These are phyloP conservation scores for Colletotrichum lupini DNA, from an alignment of 2,329 filamentous ascomycete species.

Conservation along the genomic window DNA sequence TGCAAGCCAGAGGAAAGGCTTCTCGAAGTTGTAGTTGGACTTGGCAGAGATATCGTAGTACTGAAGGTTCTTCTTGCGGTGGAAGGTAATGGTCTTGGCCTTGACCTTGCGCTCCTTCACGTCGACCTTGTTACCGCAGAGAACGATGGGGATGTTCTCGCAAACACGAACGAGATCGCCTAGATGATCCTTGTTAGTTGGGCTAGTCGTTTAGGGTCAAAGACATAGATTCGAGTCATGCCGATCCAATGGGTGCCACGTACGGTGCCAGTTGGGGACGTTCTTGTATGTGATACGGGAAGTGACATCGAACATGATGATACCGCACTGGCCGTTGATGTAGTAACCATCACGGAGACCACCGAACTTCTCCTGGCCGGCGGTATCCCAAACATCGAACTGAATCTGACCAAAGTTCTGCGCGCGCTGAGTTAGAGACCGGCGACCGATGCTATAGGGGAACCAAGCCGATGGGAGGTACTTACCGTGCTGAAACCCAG, in stretches of 20 bases:
- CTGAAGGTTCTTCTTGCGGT: conserved; percentile 99
- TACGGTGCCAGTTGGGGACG: conserved; percentile 99
- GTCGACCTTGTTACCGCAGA: conserved; percentile 99
- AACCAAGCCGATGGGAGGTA: conserved; percentile 42
- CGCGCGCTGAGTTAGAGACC: conserved; percentile 54
- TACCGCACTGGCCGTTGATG: conserved; percentile 99
- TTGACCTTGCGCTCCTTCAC: conserved; percentile 99
- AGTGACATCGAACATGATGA: conserved; percentile 99
- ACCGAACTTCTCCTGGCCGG: conserved; percentile 99
- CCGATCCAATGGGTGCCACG: conserved; percentile 52
- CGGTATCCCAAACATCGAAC: conserved; percentile 99
- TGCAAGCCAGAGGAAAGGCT: conserved; percentile 99
- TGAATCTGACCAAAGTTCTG: conserved; percentile 96
- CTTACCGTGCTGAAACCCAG: conserved; percentile 97
- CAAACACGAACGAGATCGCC: conserved; percentile 98
- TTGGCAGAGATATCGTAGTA: conserved; percentile 99
- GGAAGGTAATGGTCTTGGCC: conserved; percentile 99
- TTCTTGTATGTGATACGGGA: conserved; percentile 99
- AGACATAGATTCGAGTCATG: background rate
- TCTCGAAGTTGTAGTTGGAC: conserved; percentile 99
- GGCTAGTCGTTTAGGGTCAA: background rate
- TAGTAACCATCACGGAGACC: conserved; percentile 99
- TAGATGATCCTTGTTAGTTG: conserved; percentile 47
- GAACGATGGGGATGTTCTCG: conserved; percentile 98
- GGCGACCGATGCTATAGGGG: background rate